Percentiles rank a stretch among this genome's conserved stretches.
These are phyloP conservation scores for Suillus subluteus DNA, from an alignment of 768 basidiomycete species.

Conservation along the genomic window DNA sequence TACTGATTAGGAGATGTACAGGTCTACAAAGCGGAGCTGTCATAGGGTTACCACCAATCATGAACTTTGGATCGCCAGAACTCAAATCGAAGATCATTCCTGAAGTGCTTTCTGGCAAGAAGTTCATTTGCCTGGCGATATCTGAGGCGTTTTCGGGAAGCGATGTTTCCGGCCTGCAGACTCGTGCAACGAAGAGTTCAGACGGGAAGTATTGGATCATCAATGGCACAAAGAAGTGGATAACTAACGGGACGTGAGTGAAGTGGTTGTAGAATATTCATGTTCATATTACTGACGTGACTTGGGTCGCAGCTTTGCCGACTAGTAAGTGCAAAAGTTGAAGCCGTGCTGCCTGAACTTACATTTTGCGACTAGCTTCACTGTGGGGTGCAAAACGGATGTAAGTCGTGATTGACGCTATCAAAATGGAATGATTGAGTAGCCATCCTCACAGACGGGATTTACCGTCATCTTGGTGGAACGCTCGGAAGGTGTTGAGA, in stretches of 20 bases:
- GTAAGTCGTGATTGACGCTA: constrained; percentile 19
- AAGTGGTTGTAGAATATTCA: neutral
- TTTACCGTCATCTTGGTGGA: constrained; percentile 89
- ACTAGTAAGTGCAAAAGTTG: constrained; percentile 30
- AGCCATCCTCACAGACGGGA: constrained; percentile 47
- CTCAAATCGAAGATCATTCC: constrained; percentile 61
- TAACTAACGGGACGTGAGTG: constrained; percentile 71
- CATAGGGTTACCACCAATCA: constrained; percentile 82
- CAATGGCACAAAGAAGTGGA: constrained; percentile 87
- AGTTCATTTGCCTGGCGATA: constrained; percentile 86
- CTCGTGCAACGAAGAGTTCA: constrained; percentile 75
- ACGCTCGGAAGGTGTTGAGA: constrained; percentile 80
- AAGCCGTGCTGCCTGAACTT: constrained; percentile 31
- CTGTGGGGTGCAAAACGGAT: constrained; percentile 73
- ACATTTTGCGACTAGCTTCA: constrained; percentile 53
- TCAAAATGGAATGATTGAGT: constrained; percentile 15
- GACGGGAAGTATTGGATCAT: constrained; percentile 87
- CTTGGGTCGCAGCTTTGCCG: constrained; percentile 35
- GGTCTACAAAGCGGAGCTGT: constrained; percentile 72
- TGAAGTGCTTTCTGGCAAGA: constrained; percentile 74
- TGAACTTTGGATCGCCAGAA: constrained; percentile 76
- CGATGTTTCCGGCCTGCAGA: constrained; percentile 81
- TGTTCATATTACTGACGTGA: constrained; percentile 1
- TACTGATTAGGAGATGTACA: constrained; percentile 18
- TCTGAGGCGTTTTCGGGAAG: constrained; percentile 88